Evolutionary conservation across 1,284 basidiomycete species (phyloP).

Genomic region (Papiliotrema fonsecae): DNA sequence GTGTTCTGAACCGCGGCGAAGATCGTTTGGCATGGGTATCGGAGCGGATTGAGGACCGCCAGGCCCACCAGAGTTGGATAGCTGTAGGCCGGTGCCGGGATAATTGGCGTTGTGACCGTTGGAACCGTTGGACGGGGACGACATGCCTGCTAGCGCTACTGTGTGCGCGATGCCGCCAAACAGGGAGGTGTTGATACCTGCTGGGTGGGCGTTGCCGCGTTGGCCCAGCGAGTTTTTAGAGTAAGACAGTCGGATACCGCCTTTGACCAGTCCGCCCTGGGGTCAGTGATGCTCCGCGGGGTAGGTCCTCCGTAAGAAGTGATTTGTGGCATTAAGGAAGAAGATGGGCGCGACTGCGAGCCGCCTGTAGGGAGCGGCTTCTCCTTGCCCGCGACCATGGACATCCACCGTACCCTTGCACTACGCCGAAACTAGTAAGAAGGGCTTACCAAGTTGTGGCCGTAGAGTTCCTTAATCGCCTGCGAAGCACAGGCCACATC

Average conservation of each 20-base stretch:
- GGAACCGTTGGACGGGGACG: slow-evolving; percentile 3
- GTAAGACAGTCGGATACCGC: slow-evolving; percentile 90
- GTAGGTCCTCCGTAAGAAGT: too few relatives aligned
- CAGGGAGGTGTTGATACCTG: slow-evolving; percentile 26
- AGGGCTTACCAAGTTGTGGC: slow-evolving; percentile 62
- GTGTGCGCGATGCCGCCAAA: slow-evolving; percentile 45
- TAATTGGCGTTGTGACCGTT: background rate
- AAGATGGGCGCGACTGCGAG: too few relatives aligned
- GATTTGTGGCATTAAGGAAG: too few relatives aligned
- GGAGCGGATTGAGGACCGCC: slow-evolving; percentile 6
- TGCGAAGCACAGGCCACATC: slow-evolving; percentile 78
- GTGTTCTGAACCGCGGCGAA: slow-evolving; percentile 8
- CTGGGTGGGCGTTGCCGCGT: slow-evolving; percentile 38
- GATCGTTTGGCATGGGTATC: slow-evolving; percentile 6
- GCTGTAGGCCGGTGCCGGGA: too few relatives aligned
- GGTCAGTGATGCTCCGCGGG: background rate
- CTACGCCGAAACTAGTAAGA: too few relatives aligned
- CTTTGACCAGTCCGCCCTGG: slow-evolving; percentile 77
- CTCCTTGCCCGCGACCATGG: too few relatives aligned
- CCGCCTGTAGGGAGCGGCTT: too few relatives aligned
- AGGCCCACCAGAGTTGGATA: background rate
- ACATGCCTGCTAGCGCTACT: slow-evolving; percentile 42
- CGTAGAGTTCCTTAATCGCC: slow-evolving; percentile 83
- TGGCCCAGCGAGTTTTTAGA: slow-evolving; percentile 87
- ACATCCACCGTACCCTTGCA: too few relatives aligned